phyloP scores from a whole-genome alignment of 768 basidiomycete genomes.

The Trametes meyenii region DNA sequence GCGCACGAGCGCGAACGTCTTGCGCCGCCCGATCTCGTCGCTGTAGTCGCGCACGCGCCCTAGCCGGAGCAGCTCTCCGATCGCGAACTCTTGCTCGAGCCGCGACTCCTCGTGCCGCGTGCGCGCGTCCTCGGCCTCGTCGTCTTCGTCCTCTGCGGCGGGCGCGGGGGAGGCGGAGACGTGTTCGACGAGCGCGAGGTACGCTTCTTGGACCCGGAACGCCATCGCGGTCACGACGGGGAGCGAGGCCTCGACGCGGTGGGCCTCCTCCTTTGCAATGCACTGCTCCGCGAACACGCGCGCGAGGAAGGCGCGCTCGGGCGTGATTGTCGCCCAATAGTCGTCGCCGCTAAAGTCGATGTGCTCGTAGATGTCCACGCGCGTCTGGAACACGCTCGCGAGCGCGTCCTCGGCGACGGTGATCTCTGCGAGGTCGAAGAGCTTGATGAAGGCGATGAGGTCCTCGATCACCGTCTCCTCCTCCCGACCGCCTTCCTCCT shows the following conservation, averaged over 20 bases:
- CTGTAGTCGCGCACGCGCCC: constrained; percentile 85
- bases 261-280: constrained; percentile 56
- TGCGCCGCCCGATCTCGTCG: constrained; percentile 88
- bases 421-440: constrained; percentile 63
- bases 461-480: constrained; percentile 27
- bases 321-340: constrained; percentile 72
- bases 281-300: constrained; percentile 86
- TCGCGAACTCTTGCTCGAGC: constrained; percentile 60
- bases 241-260: constrained; percentile 64
- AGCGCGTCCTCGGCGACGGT: constrained; percentile 76
- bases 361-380: constrained; percentile 64
- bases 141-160: neutral
- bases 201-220: constrained; percentile 68
- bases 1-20: constrained; percentile 88
- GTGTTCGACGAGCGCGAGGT: constrained; percentile 61
- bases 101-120: constrained; percentile 50
- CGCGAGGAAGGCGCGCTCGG: constrained; percentile 79
- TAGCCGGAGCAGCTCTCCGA: constrained; percentile 81
- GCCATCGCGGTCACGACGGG: constrained; percentile 88
- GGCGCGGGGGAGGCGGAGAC: constrained; percentile 41
- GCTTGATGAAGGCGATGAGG: constrained; percentile 50
- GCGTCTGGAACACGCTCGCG: constrained; percentile 66
- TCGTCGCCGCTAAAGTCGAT: constrained; percentile 77
- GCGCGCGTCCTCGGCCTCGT: constrained; percentile 40
- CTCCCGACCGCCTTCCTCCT: constrained; percentile 49